phyloP scores from a whole-genome alignment of 139 green algal genomes.

The Coccomyxa sp. region DNA sequence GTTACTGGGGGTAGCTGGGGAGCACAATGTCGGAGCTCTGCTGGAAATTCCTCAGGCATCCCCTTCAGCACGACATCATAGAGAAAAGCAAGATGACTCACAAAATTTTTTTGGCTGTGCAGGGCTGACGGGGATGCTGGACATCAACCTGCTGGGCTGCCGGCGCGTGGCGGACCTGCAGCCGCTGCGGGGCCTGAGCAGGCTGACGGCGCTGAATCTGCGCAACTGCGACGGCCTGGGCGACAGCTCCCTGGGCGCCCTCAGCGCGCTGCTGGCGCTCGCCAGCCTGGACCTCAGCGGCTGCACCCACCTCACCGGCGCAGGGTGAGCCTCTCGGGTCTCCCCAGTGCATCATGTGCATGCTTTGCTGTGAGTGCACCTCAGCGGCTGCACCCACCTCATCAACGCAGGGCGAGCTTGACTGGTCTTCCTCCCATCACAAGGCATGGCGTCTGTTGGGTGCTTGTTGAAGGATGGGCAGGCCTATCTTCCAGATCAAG shows the following conservation, averaged over 20 bases:
- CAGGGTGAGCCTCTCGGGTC: slow-evolving; percentile 10
- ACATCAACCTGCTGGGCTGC: slow-evolving; percentile 45
- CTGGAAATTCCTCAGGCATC: too few relatives aligned
- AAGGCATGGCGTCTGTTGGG: too few relatives aligned
- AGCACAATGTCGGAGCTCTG: too few relatives aligned
- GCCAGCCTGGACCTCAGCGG: slow-evolving; percentile 34
- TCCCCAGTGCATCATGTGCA: too few relatives aligned
- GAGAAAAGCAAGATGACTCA: too few relatives aligned
- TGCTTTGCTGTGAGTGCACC: too few relatives aligned
- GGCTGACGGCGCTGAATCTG: slow-evolving; percentile 28
- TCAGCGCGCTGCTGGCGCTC: slow-evolving; percentile 13
- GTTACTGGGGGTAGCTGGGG: too few relatives aligned
- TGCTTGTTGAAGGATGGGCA: too few relatives aligned
- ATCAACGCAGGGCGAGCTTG: slow-evolving; percentile 5
- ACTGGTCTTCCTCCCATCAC: too few relatives aligned
- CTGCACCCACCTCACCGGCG: slow-evolving; percentile 28
- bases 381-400: slow-evolving; percentile 38
- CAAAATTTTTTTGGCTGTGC: background rate
- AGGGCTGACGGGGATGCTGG: slow-evolving; percentile 12
- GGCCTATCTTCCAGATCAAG: too few relatives aligned
- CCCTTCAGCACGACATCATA: too few relatives aligned
- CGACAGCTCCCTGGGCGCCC: slow-evolving; percentile 14
- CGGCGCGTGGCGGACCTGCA: slow-evolving; percentile 39
- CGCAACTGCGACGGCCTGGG: slow-evolving; percentile 39
- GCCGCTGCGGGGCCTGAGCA: slow-evolving; percentile 13